Conservation (phyloP, 164 flowering plant genomes). For the Berberis vulgaris region DNA sequence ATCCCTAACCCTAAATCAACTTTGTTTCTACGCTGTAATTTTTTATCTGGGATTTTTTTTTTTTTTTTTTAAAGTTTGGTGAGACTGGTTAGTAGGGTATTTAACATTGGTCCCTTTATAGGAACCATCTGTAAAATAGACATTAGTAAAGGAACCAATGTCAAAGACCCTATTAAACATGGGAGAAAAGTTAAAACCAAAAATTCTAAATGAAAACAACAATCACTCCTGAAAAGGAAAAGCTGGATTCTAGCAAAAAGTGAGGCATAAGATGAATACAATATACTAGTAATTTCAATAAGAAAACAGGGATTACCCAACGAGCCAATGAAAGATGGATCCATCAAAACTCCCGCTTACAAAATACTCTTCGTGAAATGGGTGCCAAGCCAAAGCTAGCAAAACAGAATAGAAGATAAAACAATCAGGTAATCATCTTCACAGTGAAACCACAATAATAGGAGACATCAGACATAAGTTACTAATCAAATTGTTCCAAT, state of each 20-base stretch:
- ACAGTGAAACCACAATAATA: not conserved
- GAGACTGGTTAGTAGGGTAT: too few relatives aligned
- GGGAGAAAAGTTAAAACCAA: not conserved
- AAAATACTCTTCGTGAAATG: constrained; percentile 97
- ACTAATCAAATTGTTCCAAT: too few relatives aligned
- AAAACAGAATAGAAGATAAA: constrained; percentile 5
- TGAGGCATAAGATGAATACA: not conserved
- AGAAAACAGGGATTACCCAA: constrained; percentile 52
- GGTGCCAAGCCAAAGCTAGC: constrained; percentile 98
- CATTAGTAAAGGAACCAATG: too few relatives aligned
- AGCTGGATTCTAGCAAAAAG: not conserved
- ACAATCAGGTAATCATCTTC: not conserved
- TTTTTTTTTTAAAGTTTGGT: too few relatives aligned
- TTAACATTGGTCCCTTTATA: too few relatives aligned
- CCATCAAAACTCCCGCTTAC: constrained; percentile 99
- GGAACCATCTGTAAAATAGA: too few relatives aligned
- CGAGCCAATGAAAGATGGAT: constrained; percentile 97
- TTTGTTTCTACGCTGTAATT: too few relatives aligned
- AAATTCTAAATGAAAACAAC: too few relatives aligned
- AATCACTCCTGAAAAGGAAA: not conserved
- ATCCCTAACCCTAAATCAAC: too few relatives aligned
- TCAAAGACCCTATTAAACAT: not conserved
- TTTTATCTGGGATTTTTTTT: too few relatives aligned
- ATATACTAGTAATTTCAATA: not conserved
- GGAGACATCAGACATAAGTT: not conserved